Evolutionary conservation across 2,329 filamentous ascomycete genomes (phyloP).

Genomic region (Cordyceps cicadae): DNA sequence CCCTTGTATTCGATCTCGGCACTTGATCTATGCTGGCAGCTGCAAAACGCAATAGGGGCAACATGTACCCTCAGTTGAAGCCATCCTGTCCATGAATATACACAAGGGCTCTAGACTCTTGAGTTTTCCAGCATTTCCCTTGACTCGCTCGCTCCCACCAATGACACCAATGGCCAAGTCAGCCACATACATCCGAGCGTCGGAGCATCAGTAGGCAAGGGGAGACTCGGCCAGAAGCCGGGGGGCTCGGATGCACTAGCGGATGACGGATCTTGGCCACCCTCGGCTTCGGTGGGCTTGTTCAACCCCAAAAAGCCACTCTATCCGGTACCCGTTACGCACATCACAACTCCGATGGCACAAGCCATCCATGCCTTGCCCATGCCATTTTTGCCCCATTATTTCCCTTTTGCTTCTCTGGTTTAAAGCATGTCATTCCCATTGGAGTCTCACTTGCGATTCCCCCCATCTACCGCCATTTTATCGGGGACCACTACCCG

Average conservation of each 20-base stretch:
- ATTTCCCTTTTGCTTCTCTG: not conserved
- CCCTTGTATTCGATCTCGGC: too few species aligned
- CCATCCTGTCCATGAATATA: too few species aligned
- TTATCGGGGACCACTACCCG: not conserved
- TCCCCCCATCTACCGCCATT: not conserved
- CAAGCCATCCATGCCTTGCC: not conserved
- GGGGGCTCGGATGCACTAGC: slow-evolving; percentile 4
- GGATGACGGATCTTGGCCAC: slow-evolving; percentile 6
- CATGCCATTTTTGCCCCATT: not conserved
- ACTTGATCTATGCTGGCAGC: too few species aligned
- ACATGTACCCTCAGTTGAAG: too few species aligned
- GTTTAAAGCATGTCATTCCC: not conserved
- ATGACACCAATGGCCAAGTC: too few species aligned
- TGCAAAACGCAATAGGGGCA: too few species aligned
- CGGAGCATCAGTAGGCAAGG: not conserved
- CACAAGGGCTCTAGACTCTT: too few species aligned
- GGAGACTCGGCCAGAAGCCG: not conserved
- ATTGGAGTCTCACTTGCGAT: not conserved
- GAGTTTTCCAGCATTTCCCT: too few species aligned
- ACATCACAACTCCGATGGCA: not conserved
- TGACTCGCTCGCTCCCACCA: too few species aligned
- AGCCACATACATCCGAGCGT: too few species aligned
- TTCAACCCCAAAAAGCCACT: not conserved
- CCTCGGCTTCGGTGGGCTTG: not conserved
- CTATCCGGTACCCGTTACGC: not conserved